Conservation (phyloP, 2,329 filamentous ascomycete species). For the Alternaria gansuensis region DNA sequence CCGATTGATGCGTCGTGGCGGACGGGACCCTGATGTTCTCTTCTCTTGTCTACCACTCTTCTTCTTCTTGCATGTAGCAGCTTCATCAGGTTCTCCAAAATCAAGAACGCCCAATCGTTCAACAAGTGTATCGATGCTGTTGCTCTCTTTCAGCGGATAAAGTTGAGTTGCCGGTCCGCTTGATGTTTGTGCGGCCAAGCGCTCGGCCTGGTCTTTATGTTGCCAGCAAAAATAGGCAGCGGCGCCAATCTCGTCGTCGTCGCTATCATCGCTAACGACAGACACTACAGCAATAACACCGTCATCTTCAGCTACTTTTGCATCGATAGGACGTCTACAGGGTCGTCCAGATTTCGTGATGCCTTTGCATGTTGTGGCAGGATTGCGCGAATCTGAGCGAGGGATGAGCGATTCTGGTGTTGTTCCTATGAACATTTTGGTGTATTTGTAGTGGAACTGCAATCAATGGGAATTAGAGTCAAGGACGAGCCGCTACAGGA, state of each 20-base stretch:
- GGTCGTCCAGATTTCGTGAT: constrained; percentile 83
- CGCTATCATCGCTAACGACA: constrained; percentile 50
- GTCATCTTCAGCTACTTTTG: constrained; percentile 53
- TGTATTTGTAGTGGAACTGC: not conserved
- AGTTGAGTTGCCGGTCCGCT: constrained; percentile 53
- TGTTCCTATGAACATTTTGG: constrained; percentile 45
- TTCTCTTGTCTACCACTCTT: constrained; percentile 32
- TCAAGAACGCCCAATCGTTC: constrained; percentile 80
- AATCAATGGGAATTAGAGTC: not conserved
- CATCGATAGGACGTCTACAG: constrained; percentile 76
- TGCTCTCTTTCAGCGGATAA: constrained; percentile 69
- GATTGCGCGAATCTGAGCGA: constrained; percentile 85
- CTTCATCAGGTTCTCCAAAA: constrained; percentile 58
- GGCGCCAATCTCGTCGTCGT: constrained; percentile 66
- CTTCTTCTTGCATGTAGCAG: constrained; percentile 49
- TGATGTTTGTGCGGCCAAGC: constrained; percentile 36
- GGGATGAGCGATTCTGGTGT: constrained; percentile 83
- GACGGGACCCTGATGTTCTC: constrained; percentile 27
- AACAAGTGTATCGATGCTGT: constrained; percentile 86
- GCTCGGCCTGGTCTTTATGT: constrained; percentile 84
- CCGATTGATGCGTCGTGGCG: constrained; percentile 43
- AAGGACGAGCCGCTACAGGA: not conserved
- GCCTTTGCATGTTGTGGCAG: constrained; percentile 84
- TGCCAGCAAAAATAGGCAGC: constrained; percentile 87
- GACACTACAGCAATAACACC: constrained; percentile 55